Evolutionary conservation across 805 yeast species (phyloP).

Genomic region (Kazachstania taianensis): DNA sequence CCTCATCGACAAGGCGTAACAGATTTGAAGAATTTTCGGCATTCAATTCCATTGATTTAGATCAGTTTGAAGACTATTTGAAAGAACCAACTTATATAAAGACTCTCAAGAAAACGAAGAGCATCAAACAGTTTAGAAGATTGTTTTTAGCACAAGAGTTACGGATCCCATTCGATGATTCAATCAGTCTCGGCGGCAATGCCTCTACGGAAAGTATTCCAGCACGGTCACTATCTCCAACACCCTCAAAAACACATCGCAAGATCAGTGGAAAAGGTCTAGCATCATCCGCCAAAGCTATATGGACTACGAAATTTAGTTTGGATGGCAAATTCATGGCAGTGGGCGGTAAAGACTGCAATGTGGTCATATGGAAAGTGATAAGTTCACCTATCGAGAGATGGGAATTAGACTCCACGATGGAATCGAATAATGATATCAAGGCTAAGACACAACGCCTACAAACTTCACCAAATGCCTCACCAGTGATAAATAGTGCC

Average conservation of each 20-base stretch:
- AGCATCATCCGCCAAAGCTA: conserved; percentile 31
- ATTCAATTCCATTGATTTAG: conserved; percentile 28
- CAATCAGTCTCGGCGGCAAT: background rate
- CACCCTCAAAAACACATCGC: background rate
- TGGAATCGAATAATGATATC: conserved; percentile 9
- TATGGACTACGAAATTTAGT: conserved; percentile 66
- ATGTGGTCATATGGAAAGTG: conserved; percentile 69
- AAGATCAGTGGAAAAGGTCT: background rate
- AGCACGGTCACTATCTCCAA: conserved; percentile 2
- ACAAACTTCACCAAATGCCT: conserved; percentile 1
- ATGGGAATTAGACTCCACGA: conserved; percentile 30
- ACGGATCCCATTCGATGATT: conserved; percentile 3
- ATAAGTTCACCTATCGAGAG: conserved; percentile 64
- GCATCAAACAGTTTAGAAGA: conserved; percentile 39
- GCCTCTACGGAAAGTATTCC: conserved; percentile 1
- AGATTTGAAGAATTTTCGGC: background rate
- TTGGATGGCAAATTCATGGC: conserved; percentile 77
- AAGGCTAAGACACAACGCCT: conserved; percentile 5
- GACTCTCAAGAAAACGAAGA: conserved; percentile 37
- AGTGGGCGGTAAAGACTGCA: conserved; percentile 68
- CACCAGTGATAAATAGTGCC: background rate
- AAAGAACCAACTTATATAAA: conserved; percentile 48
- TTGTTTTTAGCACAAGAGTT: conserved; percentile 61
- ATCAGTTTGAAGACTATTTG: conserved; percentile 34
- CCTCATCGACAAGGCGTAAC: background rate